These are phyloP conservation scores for Cladosporium halotolerans DNA, from an alignment of 2,329 filamentous ascomycete genomes.

Conservation along the genomic window DNA sequence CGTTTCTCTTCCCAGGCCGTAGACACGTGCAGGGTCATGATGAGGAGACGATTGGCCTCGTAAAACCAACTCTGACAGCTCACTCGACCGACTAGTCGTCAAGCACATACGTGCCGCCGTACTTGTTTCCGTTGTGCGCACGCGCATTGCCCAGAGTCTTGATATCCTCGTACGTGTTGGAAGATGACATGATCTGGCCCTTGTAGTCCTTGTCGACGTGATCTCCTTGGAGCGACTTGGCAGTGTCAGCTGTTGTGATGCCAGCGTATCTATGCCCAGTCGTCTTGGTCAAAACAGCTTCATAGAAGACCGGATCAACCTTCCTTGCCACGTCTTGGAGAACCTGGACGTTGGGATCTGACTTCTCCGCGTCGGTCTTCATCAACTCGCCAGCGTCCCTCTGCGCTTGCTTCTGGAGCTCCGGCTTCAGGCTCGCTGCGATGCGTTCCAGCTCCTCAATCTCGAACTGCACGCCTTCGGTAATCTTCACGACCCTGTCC, in stretches of 20 bases:
- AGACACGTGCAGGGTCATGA: too few species aligned
- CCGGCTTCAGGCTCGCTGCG: background rate
- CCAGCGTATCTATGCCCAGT: background rate
- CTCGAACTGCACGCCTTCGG: background rate
- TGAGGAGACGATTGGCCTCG: too few species aligned
- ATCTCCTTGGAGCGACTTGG: background rate
- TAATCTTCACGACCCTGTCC: conserved; percentile 1
- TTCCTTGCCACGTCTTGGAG: background rate
- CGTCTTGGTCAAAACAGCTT: background rate
- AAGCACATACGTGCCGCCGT: background rate
- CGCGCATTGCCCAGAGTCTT: background rate
- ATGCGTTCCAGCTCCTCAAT: background rate
- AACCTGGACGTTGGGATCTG: background rate
- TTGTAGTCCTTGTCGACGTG: background rate
- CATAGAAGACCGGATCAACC: background rate
- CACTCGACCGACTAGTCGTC: background rate
- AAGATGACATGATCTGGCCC: background rate
- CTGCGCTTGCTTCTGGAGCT: background rate
- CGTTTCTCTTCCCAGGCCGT: too few species aligned
- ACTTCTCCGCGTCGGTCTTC: background rate
- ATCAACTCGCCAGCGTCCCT: background rate
- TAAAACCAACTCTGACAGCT: too few species aligned
- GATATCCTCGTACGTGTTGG: background rate
- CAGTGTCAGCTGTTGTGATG: background rate
- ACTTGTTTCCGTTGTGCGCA: background rate